phyloP scores from a whole-genome alignment of 2,329 filamentous ascomycete genomes.

The Fusarium camptoceras region DNA sequence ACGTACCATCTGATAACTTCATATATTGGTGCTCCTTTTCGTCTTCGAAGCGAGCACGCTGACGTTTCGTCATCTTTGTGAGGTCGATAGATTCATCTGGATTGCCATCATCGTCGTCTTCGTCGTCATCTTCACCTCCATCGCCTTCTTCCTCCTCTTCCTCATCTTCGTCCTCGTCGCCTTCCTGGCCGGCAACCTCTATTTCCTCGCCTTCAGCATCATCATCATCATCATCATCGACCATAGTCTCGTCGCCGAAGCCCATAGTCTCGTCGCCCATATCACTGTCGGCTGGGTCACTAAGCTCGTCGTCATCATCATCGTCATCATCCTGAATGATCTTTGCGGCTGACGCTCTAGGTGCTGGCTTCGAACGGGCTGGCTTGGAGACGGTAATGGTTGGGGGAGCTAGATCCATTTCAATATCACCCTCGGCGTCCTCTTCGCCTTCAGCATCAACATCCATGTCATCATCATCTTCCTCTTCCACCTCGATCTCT shows the following conservation, averaged over 20 bases:
- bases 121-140: conserved; percentile 56
- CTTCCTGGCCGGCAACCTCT: conserved; percentile 56
- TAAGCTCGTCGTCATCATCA: conserved; percentile 66
- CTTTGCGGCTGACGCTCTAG: conserved; percentile 51
- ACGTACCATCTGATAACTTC: conserved; percentile 70
- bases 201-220: conserved; percentile 62
- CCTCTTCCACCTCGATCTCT: conserved; percentile 56
- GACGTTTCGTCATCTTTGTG: conserved; percentile 70
- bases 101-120: conserved; percentile 60
- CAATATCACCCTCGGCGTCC: conserved; percentile 59
- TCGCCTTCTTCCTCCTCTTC: conserved; percentile 58
- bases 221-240: conserved; percentile 58
- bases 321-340: conserved; percentile 57
- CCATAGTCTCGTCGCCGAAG: conserved; percentile 60
- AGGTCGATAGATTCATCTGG: conserved; percentile 65
- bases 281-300: conserved; percentile 65
- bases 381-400: conserved; percentile 64
- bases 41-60: conserved; percentile 70
- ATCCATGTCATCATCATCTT: conserved; percentile 55
- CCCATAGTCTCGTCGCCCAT: conserved; percentile 54
- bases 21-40: conserved; percentile 63
- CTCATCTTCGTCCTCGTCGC: conserved; percentile 56
- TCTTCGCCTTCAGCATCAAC: conserved; percentile 61
- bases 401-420: conserved; percentile 56
- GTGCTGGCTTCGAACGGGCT: conserved; percentile 52